Base-by-base conservation (phyloP, 2,329 filamentous ascomycete species). In the Aureobasidium sp. region DNA sequence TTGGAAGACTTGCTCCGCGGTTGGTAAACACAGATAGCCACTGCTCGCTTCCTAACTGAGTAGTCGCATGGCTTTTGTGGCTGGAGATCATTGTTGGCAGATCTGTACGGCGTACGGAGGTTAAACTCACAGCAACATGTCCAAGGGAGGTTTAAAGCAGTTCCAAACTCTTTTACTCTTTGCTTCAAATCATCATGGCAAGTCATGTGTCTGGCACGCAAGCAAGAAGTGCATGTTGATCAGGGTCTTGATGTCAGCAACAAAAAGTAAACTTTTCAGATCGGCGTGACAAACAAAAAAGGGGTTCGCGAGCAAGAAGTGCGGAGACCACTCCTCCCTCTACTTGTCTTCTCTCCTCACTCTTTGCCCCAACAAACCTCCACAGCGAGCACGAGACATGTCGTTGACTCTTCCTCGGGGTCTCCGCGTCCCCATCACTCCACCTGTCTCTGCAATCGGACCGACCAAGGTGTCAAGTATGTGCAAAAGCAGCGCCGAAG, bases 371-470 rank as follows among this genome's bases (percentile, higher is more conserved):
- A 54, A 54, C 52, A 22, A 48, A 48, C 52, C 31, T 56, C 52
- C 39, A 22, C 53, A 39, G 15, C 27, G 45, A 57, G 53, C 39
- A 33, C 53, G 39, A 57, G 40, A 57, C 53, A 44, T 9, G 40
- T 44, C 33, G 19, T 27, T 24, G 27, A 57, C 35, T 33, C 1
- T 7, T 22, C 31, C 7, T 57, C 53, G 53, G 53, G 39, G 29
- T 44, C 53, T 57, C 53, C 53, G 53, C 40, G 53, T 57, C 40
- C 15, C 29, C 27, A 45, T 45, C 53, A 45, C 53, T 57, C 53
- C 53, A 57, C 53, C 37, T 27, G 35, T 39, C 37, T 14, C n/a
- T 24, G 35, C 27, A 57, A 57, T 57, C 53, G 53, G 53, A 45
- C 53, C 53, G 53, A 57, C 44, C 35, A 17, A 15, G 33, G 24